These are phyloP conservation scores for Priceomyces fermenticarens DNA, from an alignment of 805 yeast species.

Conservation along the genomic window DNA sequence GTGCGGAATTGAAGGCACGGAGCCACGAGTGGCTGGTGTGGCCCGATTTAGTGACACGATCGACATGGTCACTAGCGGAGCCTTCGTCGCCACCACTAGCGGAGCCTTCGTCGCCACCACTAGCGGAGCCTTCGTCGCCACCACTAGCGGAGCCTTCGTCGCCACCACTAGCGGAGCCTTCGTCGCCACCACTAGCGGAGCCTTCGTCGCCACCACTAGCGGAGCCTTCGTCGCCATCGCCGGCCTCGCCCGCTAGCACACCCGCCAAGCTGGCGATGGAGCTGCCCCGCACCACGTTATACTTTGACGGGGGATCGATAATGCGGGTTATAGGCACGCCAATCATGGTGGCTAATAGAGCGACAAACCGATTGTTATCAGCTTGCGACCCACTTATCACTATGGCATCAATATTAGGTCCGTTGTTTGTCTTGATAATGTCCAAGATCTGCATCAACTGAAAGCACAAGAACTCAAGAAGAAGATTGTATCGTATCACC, in stretches of 20 bases:
- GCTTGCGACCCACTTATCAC: constrained; percentile 56
- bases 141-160: too few relatives aligned
- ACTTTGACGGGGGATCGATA: constrained; percentile 4
- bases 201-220: not conserved
- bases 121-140: too few relatives aligned
- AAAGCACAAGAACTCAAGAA: constrained; percentile 50
- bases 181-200: too few relatives aligned
- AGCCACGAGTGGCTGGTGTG: not conserved
- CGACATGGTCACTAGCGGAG: not conserved
- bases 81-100: not conserved
- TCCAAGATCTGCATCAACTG: constrained; percentile 42
- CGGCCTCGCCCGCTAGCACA: not conserved
- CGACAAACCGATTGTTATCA: constrained; percentile 39
- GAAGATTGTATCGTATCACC: constrained; percentile 41
- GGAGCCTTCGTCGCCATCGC: not conserved
- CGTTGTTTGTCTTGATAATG: constrained; percentile 14
- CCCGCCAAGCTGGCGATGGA: constrained; percentile 8
- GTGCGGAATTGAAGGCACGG: not conserved
- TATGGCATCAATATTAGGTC: constrained; percentile 26
- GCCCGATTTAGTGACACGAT: not conserved
- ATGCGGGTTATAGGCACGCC: constrained; percentile 1
- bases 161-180: too few relatives aligned
- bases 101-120: too few relatives aligned
- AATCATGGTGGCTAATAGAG: constrained; percentile 2
- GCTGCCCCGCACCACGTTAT: constrained; percentile 12